phyloP scores from a whole-genome alignment of 75 land plant species.

The Cupressus sempervirens region DNA sequence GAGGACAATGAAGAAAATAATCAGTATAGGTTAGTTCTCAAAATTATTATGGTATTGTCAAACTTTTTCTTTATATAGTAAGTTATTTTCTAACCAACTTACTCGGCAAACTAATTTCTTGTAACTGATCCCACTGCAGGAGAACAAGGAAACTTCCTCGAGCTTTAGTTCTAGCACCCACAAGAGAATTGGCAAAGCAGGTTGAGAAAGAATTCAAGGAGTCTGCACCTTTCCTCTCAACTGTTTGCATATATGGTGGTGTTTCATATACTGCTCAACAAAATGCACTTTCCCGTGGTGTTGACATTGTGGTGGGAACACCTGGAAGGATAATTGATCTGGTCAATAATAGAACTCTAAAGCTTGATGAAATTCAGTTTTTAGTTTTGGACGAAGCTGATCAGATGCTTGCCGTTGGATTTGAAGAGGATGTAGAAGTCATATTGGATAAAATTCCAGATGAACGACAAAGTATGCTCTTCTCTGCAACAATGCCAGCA shows the following conservation, averaged over 20 bases:
- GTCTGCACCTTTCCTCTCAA: slow-evolving; percentile 78
- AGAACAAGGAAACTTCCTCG: slow-evolving; percentile 63
- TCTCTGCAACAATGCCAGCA: slow-evolving; percentile 97
- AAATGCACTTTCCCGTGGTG: slow-evolving; percentile 69
- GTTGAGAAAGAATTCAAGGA: slow-evolving; percentile 93
- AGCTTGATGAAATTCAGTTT: slow-evolving; percentile 67
- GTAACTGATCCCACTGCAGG: slow-evolving; percentile 29
- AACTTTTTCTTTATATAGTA: not conserved
- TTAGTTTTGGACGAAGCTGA: slow-evolving; percentile 97
- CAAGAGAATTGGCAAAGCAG: slow-evolving; percentile 93
- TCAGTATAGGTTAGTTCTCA: slow-evolving; percentile 22
- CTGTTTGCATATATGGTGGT: slow-evolving; percentile 95
- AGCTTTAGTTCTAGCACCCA: slow-evolving; percentile 85
- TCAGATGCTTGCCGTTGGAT: slow-evolving; percentile 97
- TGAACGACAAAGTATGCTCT: slow-evolving; percentile 90
- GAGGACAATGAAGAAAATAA: slow-evolving; percentile 28
- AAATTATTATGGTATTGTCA: not conserved
- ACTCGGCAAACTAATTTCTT: slow-evolving; percentile 34
- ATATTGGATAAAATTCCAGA: slow-evolving; percentile 76
- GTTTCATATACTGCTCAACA: slow-evolving; percentile 79
- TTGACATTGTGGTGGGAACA: slow-evolving; percentile 96
- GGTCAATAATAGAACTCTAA: slow-evolving; percentile 52
- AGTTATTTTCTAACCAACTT: not conserved
- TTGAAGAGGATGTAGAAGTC: slow-evolving; percentile 91
- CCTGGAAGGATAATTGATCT: slow-evolving; percentile 93